phyloP scores from a whole-genome alignment of 176 grass and related monocot species.

The Musa schizocarpa region DNA sequence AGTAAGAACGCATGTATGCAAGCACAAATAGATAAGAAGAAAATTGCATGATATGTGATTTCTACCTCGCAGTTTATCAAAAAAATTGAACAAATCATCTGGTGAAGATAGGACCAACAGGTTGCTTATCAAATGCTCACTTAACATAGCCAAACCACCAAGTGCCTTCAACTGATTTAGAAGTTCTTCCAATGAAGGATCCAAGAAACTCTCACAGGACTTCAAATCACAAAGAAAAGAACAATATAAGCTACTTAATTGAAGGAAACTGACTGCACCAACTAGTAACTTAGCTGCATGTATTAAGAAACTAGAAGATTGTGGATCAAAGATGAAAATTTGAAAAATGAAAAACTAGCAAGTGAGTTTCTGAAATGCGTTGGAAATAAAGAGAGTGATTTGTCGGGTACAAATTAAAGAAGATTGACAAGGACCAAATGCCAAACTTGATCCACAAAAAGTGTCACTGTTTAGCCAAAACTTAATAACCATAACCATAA shows the following conservation, averaged over 20 bases:
- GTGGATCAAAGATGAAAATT: neutral
- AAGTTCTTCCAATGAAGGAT: conserved; percentile 66
- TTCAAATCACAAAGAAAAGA: conserved; percentile 25
- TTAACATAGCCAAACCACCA: conserved; percentile 43
- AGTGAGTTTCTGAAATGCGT: neutral
- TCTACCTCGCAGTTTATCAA: conserved; percentile 69
- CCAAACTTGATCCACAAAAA: neutral
- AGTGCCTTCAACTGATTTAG: conserved; percentile 56
- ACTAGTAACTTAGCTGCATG: neutral
- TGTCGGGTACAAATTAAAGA: neutral
- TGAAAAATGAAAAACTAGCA: neutral
- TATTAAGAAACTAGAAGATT: neutral
- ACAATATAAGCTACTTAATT: neutral
- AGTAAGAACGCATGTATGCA: neutral
- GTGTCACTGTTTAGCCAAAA: neutral
- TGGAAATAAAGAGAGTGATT: neutral
- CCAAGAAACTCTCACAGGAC: conserved; percentile 77
- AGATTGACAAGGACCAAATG: neutral
- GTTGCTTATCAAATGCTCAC: conserved; percentile 41
- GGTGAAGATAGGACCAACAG: conserved; percentile 49
- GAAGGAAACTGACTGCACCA: neutral
- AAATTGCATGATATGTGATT: neutral
- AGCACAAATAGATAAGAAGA: neutral
- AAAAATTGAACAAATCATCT: conserved; percentile 85
- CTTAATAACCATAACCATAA: neutral